Evolutionary conservation across 2,329 filamentous ascomycete genomes (phyloP), one percentile per base, ranked within the genome.

Genomic region (Penicillium sp.): DNA sequence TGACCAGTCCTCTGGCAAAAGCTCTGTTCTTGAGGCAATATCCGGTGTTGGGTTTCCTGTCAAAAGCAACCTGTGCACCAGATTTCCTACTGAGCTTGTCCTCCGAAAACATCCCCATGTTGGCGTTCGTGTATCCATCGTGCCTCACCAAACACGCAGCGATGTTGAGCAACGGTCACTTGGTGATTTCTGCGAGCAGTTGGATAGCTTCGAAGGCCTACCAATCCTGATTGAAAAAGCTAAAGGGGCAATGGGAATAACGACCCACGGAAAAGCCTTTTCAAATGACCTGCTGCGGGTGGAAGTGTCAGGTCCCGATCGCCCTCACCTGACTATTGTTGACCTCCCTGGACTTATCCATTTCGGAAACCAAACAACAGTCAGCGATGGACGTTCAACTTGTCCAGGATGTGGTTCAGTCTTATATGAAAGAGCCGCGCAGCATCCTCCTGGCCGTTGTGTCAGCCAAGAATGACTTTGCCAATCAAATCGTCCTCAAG

Each of bases 1-100:
- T 19, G 78, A 83, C 56, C 79, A 83, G 59, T 81, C 78, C 2
- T 75, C 78, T 4, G 80, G 80, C 14, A 83, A 83, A 59, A 80
- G 76, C 50, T 82, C 79, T 0, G 58, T 63, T 9, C 71, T 83
- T 2, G 79, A 82, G 52, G 78, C 79, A n/a, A 69, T 84, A 25
- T 81, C 78, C 0, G 77, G 78, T 16, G 78, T 80, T 7, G 73
- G 75, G 0, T 83, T 84, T 31, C 80, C 79, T 0, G 68, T 75
- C 39, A 77, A 78, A 45, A 77, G 77, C 35, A 77, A 73, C 32
- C 70, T 80, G 2, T 84, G 80, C 50, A 84, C 80, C 0, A 69
- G 79, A 13, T 83, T 81, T 44, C 74, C 78, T 3, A 81, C 78
- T 17, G 77, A 81, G 54, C 74, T 82, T 40, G 66, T 77, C 4